Conservation (phyloP, 2,329 filamentous ascomycete species). For the Capronia americana region DNA sequence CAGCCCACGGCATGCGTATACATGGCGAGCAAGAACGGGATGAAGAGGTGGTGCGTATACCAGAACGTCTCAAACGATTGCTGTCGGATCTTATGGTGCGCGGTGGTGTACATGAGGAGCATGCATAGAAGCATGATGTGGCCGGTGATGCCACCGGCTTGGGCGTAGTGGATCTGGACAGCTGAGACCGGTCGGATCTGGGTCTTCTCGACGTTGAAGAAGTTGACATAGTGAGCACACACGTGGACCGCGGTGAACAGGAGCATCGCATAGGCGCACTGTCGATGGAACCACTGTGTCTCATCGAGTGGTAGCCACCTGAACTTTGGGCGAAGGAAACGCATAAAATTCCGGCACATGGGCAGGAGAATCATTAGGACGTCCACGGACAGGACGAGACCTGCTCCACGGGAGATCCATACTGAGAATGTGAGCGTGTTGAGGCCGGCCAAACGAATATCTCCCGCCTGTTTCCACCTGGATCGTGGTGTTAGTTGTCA, state of each 20-base stretch:
- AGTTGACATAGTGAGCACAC: slow-evolving; percentile 91
- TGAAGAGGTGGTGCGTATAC: slow-evolving; percentile 99
- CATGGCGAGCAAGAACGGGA: slow-evolving; percentile 89
- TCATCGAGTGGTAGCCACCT: slow-evolving; percentile 93
- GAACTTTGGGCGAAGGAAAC: slow-evolving; percentile 83
- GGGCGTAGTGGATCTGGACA: slow-evolving; percentile 86
- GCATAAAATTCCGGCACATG: slow-evolving; percentile 90
- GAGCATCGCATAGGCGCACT: slow-evolving; percentile 87
- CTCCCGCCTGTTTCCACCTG: slow-evolving; percentile 78
- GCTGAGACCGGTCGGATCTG: slow-evolving; percentile 83
- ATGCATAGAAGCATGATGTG: slow-evolving; percentile 99
- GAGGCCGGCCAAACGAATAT: slow-evolving; percentile 73
- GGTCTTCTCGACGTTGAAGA: slow-evolving; percentile 89
- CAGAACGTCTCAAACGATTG: slow-evolving; percentile 98
- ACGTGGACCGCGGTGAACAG: slow-evolving; percentile 82
- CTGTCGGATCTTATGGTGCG: slow-evolving; percentile 90
- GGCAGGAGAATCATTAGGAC: slow-evolving; percentile 86
- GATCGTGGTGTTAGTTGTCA: slow-evolving; percentile 34
- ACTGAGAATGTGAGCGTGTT: slow-evolving; percentile 88
- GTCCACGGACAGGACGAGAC: slow-evolving; percentile 82
- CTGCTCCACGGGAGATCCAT: slow-evolving; percentile 94
- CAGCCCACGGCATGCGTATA: slow-evolving; percentile 97
- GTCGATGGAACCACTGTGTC: slow-evolving; percentile 94
- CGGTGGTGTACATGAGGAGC: slow-evolving; percentile 96
- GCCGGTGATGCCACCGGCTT: slow-evolving; percentile 90